Conservation (phyloP, 305 asterid species). For the Plantago lanceolata region DNA sequence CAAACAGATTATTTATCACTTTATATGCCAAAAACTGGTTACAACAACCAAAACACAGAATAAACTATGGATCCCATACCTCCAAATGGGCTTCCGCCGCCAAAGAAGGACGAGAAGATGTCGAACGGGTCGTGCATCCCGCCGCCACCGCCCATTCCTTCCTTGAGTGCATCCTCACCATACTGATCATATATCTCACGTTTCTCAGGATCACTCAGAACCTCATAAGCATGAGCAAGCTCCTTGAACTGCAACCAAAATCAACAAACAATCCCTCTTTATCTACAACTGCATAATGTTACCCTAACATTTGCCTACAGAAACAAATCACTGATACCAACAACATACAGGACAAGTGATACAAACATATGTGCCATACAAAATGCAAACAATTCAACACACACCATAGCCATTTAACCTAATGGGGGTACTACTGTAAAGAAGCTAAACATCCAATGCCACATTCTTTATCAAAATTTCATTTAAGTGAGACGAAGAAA, state of each 20-base stretch:
- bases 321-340: too few species aligned
- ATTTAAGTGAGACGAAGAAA: too few species aligned
- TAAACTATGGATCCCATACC: conserved; percentile 25
- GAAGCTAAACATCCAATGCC: too few species aligned
- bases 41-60: too few species aligned
- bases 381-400: not conserved
- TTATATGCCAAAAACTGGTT: too few species aligned
- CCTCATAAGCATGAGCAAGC: conserved; percentile 61
- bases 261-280: not conserved
- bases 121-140: conserved; percentile 43
- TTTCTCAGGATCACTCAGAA: conserved; percentile 54
- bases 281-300: too few species aligned
- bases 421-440: too few species aligned
- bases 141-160: conserved; percentile 47
- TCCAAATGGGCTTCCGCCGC: conserved; percentile 40
- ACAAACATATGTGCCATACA: not conserved
- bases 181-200: conserved; percentile 47
- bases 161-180: conserved; percentile 69
- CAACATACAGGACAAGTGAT: too few species aligned
- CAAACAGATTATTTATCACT: too few species aligned
- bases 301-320: too few species aligned
- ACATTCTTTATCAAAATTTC: too few species aligned
- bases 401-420: not conserved
- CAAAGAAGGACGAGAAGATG: conserved; percentile 50
- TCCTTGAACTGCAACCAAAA: conserved; percentile 48